phyloP scores from a whole-genome alignment of 257 asterid genomes.

The Galeopsis tetrahit region DNA sequence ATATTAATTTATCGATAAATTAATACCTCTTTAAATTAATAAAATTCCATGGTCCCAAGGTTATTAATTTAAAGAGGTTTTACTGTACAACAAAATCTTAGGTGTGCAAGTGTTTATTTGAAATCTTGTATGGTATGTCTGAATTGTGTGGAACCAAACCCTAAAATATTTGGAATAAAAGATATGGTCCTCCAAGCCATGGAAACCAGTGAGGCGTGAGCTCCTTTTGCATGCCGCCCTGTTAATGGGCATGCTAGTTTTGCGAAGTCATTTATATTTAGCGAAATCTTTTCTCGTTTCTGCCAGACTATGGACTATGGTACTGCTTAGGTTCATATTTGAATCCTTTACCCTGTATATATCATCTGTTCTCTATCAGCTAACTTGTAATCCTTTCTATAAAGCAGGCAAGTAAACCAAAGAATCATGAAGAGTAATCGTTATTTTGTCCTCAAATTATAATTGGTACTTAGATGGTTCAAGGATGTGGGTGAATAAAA shows the following conservation, averaged over 20 bases:
- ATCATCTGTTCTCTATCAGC: constrained; percentile 11
- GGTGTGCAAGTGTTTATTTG: constrained; percentile 15
- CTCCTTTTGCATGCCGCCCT: constrained; percentile 4
- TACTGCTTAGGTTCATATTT: constrained; percentile 8
- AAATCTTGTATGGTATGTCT: not conserved
- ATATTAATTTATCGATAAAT: too few species aligned
- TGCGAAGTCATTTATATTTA: not conserved
- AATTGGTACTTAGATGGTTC: not conserved
- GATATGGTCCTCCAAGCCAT: constrained; percentile 12
- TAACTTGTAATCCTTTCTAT: not conserved
- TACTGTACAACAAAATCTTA: not conserved
- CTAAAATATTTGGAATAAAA: not conserved
- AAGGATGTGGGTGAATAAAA: not conserved
- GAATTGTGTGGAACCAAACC: not conserved
- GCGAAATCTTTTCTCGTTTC: constrained; percentile 9
- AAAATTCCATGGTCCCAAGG: too few species aligned
- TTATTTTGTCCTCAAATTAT: constrained; percentile 4
- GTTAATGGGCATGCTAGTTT: not conserved
- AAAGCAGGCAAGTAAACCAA: not conserved
- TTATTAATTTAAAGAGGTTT: too few species aligned
- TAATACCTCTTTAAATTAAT: too few species aligned
- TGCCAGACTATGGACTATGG: not conserved
- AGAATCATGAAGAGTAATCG: not conserved
- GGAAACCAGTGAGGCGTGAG: not conserved
- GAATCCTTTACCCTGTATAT: constrained; percentile 17